These are phyloP conservation scores for Phytopythium helicoides DNA, from an alignment of 352 stramenopile species.

Conservation along the genomic window DNA sequence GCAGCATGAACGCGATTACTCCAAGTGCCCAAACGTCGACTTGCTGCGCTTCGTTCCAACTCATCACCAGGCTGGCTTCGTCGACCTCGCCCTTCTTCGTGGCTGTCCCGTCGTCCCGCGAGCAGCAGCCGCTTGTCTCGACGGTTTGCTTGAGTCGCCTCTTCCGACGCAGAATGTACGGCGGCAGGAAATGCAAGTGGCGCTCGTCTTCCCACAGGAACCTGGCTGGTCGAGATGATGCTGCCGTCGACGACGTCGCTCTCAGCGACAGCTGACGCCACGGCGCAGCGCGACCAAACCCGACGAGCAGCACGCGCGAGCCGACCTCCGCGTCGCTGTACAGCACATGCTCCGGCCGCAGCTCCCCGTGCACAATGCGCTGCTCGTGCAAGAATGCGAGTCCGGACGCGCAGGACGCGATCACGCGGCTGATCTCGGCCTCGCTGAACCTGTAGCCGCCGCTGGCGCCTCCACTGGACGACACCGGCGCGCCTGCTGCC, in stretches of 20 bases:
- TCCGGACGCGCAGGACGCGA: slow-evolving; percentile 39
- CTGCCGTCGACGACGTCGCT: slow-evolving; percentile 7
- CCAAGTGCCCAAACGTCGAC: slow-evolving; percentile 74
- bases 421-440: slow-evolving; percentile 48
- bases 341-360: slow-evolving; percentile 74
- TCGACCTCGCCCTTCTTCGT: slow-evolving; percentile 6
- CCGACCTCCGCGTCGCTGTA: slow-evolving; percentile 66
- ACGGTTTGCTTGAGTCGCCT: background rate
- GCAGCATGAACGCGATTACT: too few relatives aligned
- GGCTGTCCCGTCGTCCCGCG: background rate
- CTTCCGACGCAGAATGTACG: slow-evolving; percentile 39
- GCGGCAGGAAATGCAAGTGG: slow-evolving; percentile 62
- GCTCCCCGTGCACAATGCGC: slow-evolving; percentile 57
- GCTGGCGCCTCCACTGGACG: background rate
- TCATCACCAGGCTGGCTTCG: slow-evolving; percentile 24
- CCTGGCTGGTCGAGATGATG: background rate
- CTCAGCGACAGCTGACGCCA: slow-evolving; percentile 38
- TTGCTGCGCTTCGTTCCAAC: slow-evolving; percentile 60
- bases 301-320: slow-evolving; percentile 53
- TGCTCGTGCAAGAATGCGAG: slow-evolving; percentile 57
- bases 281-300: slow-evolving; percentile 57
- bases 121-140: background rate
- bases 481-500: background rate
- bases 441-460: slow-evolving; percentile 37
- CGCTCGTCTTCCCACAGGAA: slow-evolving; percentile 66